Percentiles rank a stretch among this genome's conserved stretches.
Conservation (phyloP, 2,329 filamentous ascomycete genomes). For the Claviceps africana region DNA sequence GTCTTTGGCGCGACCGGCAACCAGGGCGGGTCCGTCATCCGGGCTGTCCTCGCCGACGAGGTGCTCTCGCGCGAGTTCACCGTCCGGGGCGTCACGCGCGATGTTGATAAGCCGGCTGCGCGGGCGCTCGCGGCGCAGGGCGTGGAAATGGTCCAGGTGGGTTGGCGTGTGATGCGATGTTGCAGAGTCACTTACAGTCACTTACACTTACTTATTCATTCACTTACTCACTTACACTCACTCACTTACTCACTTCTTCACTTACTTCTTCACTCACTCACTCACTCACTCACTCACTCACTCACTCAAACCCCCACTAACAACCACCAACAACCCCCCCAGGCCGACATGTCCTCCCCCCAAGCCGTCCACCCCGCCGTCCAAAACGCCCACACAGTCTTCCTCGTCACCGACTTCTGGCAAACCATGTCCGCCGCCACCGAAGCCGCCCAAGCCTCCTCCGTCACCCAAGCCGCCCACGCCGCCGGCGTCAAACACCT, state of each 20-base stretch:
- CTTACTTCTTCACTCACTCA: too few species aligned
- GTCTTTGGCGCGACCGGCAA: slow-evolving; percentile 36
- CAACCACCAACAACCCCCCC: too few species aligned
- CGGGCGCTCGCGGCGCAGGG: slow-evolving; percentile 24
- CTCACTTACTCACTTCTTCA: too few species aligned
- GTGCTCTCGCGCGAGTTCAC: slow-evolving; percentile 28
- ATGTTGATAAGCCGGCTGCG: slow-evolving; percentile 25
- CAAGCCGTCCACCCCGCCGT: slow-evolving; percentile 23
- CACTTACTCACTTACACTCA: too few species aligned
- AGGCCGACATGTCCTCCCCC: slow-evolving; percentile 28
- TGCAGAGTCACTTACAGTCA: too few species aligned
- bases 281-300: too few species aligned
- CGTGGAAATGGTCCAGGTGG: slow-evolving; percentile 25
- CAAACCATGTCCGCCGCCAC: slow-evolving; percentile 19
- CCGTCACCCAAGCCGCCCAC: slow-evolving; percentile 31
- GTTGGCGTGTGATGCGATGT: background rate
- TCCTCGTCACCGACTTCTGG: slow-evolving; percentile 26
- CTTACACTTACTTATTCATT: too few species aligned
- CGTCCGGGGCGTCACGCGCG: slow-evolving; percentile 34
- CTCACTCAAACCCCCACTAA: too few species aligned
- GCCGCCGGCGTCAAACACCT: slow-evolving; percentile 29
- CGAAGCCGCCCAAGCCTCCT: slow-evolving; percentile 29
- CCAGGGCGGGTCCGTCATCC: slow-evolving; percentile 34
- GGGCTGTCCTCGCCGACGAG: slow-evolving; percentile 30
- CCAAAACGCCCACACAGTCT: slow-evolving; percentile 29